A percentile compares a stretch with the other conserved stretches of the same genome.
Evolutionary conservation across 768 basidiomycete species (phyloP).

Genomic region (Tylopilus subfusipes): DNA sequence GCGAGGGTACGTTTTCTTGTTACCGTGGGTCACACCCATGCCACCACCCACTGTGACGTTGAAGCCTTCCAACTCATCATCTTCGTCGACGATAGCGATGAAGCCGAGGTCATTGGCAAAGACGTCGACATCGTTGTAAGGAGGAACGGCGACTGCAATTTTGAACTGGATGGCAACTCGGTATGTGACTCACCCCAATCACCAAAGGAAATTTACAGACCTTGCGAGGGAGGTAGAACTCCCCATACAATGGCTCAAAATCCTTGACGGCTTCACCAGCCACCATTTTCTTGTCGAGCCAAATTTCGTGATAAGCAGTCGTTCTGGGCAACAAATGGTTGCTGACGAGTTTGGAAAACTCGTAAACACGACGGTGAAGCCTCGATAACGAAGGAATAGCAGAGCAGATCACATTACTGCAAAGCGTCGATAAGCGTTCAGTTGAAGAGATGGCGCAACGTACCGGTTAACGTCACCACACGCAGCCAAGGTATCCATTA

Average conservation of each 20-base stretch:
- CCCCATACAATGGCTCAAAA: conserved; percentile 95
- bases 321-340: conserved; percentile 86
- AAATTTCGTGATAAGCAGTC: conserved; percentile 96
- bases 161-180: conserved; percentile 67
- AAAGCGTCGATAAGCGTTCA: conserved; percentile 3
- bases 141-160: conserved; percentile 93
- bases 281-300: conserved; percentile 96
- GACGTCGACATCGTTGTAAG: conserved; percentile 93
- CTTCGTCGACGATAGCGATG: conserved; percentile 82
- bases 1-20: conserved; percentile 98
- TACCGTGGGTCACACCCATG: conserved; percentile 99
- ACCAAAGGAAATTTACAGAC: conserved; percentile 37
- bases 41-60: conserved; percentile 94
- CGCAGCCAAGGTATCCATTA: conserved; percentile 95
- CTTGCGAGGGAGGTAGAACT: conserved; percentile 95
- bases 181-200: not conserved
- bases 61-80: conserved; percentile 83
- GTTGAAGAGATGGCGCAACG: conserved; percentile 12
- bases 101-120: conserved; percentile 96
- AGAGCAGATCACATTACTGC: conserved; percentile 85
- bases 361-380: conserved; percentile 77
- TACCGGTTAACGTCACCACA: conserved; percentile 97
- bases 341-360: conserved; percentile 81
- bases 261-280: conserved; percentile 93
- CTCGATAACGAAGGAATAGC: conserved; percentile 88